A percentile compares a stretch with the other conserved stretches of the same genome.
These are phyloP conservation scores for Saccharomycopsis selenospora DNA, from an alignment of 805 yeast species.

Conservation along the genomic window DNA sequence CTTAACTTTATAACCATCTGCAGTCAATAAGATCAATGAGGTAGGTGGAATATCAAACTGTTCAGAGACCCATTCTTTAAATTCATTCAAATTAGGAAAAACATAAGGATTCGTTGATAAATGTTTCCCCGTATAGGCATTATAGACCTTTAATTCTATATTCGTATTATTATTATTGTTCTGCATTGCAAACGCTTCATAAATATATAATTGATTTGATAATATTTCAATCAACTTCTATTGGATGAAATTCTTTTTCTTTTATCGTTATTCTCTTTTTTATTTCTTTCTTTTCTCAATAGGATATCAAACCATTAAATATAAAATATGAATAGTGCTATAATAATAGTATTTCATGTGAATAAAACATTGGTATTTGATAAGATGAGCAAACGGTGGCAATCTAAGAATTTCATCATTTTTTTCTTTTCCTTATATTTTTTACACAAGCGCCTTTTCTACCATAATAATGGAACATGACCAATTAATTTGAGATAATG, in stretches of 20 bases:
- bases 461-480: too few relatives aligned
- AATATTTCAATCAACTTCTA: too few relatives aligned
- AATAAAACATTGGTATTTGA: background rate
- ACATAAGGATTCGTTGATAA: constrained; percentile 7
- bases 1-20: constrained; percentile 9
- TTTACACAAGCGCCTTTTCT: too few relatives aligned
- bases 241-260: too few relatives aligned
- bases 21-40: constrained; percentile 10
- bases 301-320: too few relatives aligned
- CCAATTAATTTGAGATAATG: too few relatives aligned
- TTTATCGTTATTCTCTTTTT: too few relatives aligned
- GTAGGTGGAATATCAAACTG: constrained; percentile 15
- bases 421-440: too few relatives aligned
- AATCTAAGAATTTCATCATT: too few relatives aligned
- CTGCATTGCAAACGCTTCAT: constrained; percentile 11
- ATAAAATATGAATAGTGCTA: background rate
- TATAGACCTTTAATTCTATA: constrained; percentile 8
- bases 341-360: background rate
- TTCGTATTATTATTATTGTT: background rate
- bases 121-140: constrained; percentile 12
- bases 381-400: too few relatives aligned
- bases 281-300: too few relatives aligned
- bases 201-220: too few relatives aligned
- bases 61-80: constrained; percentile 17
- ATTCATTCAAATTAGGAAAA: constrained; percentile 4